A percentile compares a stretch with the other conserved stretches of the same genome.
phyloP scores from a whole-genome alignment of 1,284 basidiomycete species.

The Ceratobasidium sp. region DNA sequence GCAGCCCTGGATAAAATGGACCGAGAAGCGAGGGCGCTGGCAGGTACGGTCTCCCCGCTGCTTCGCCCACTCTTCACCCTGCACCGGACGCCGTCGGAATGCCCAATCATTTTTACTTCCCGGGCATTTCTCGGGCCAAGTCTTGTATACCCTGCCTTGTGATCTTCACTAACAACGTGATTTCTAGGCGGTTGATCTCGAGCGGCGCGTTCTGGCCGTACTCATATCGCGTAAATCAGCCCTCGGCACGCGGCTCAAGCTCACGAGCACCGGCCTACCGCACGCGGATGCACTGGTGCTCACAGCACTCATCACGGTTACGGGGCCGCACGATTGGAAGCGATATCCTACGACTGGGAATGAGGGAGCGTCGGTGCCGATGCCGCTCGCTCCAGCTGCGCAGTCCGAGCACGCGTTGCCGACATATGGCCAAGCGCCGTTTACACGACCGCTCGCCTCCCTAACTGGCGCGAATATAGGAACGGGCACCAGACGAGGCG shows the following conservation, averaged over 20 bases:
- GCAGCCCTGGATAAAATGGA: constrained; percentile 40
- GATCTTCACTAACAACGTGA: neutral
- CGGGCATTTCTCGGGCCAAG: constrained; percentile 24
- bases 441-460: constrained; percentile 37
- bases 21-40: constrained; percentile 38
- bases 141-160: neutral
- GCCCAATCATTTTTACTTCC: constrained; percentile 1
- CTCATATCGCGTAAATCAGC: constrained; percentile 38
- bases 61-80: neutral
- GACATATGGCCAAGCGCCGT: constrained; percentile 32
- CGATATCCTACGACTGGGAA: constrained; percentile 4
- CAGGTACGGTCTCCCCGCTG: constrained; percentile 14
- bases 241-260: constrained; percentile 35
- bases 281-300: constrained; percentile 30
- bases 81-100: neutral
- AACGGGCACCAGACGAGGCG: neutral
- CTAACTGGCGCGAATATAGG: constrained; percentile 8
- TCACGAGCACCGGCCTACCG: constrained; percentile 21
- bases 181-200: constrained; percentile 37
- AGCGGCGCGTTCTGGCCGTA: constrained; percentile 33
- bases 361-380: neutral
- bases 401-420: constrained; percentile 32
- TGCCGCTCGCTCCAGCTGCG: neutral
- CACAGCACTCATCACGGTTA: constrained; percentile 34
- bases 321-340: constrained; percentile 31